Conservation (phyloP, 2,329 filamentous ascomycete species). For the Trichoderma sp. region DNA sequence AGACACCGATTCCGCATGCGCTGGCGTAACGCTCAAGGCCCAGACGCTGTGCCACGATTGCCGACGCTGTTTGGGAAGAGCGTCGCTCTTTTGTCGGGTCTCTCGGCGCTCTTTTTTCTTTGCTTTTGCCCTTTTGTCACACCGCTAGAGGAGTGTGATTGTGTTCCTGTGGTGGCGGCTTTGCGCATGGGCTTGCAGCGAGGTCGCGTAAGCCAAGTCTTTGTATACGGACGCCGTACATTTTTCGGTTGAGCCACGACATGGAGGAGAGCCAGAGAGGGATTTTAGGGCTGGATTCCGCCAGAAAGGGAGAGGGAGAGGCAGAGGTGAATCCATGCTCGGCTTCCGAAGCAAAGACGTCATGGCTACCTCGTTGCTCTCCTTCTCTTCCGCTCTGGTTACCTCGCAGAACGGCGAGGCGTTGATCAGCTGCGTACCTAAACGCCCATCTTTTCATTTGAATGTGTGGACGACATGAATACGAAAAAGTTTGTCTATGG, state of each 20-base stretch:
- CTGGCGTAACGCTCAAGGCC: neutral
- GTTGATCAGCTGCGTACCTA: neutral
- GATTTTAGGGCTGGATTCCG: neutral
- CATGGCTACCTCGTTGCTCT: neutral
- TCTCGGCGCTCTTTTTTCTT: neutral
- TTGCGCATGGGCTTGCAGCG: neutral
- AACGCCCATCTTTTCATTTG: neutral
- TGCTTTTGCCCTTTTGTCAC: neutral
- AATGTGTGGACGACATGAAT: neutral
- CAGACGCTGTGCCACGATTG: neutral
- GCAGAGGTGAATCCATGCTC: neutral
- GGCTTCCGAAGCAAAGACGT: neutral
- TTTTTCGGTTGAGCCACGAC: neutral
- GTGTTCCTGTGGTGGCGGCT: neutral
- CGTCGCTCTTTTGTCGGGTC: neutral
- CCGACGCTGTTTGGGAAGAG: neutral
- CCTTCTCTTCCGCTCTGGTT: neutral
- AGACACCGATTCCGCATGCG: neutral
- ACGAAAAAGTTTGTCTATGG: conserved; percentile 9
- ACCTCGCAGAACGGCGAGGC: neutral
- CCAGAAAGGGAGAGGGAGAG: neutral
- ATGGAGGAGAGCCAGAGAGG: neutral
- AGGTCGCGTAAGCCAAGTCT: conserved; percentile 12
- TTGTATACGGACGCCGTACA: neutral
- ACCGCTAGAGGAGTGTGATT: conserved; percentile 17